These are phyloP conservation scores for Pestalotiopsis sp. DNA, from an alignment of 2,329 filamentous ascomycete species.

Conservation along the genomic window DNA sequence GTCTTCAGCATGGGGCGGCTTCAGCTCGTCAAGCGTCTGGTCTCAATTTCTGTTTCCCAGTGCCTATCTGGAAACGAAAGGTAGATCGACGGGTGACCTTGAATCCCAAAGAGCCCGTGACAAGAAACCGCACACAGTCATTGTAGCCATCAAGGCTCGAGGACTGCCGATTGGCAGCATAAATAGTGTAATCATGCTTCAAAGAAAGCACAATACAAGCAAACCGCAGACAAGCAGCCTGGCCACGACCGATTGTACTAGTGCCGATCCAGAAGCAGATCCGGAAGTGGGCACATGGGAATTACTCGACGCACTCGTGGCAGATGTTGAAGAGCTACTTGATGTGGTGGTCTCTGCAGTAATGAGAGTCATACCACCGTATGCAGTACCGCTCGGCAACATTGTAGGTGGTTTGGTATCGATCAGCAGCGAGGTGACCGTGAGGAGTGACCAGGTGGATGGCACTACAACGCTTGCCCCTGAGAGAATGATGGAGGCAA, in stretches of 20 bases:
- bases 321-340: background rate
- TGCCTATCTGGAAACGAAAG: too few relatives aligned
- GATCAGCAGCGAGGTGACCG: conserved; percentile 17
- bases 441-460: background rate
- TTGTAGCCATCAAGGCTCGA: background rate
- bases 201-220: background rate
- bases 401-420: conserved; percentile 16
- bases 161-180: background rate
- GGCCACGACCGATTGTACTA: background rate
- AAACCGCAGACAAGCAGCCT: background rate
- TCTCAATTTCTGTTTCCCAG: too few relatives aligned
- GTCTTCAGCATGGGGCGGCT: too few relatives aligned
- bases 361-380: background rate
- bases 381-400: background rate
- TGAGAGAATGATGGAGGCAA: background rate
- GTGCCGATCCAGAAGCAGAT: background rate
- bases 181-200: background rate
- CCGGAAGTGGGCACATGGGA: background rate
- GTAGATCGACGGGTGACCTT: too few relatives aligned
- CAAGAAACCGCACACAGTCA: too few relatives aligned
- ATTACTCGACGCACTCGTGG: background rate
- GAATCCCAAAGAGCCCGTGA: too few relatives aligned
- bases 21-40: too few relatives aligned
- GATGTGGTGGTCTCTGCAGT: background rate
- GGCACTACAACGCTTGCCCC: background rate